phyloP scores from a whole-genome alignment of 1,139 yeast species.

The Saccharomyces hybrid region DNA sequence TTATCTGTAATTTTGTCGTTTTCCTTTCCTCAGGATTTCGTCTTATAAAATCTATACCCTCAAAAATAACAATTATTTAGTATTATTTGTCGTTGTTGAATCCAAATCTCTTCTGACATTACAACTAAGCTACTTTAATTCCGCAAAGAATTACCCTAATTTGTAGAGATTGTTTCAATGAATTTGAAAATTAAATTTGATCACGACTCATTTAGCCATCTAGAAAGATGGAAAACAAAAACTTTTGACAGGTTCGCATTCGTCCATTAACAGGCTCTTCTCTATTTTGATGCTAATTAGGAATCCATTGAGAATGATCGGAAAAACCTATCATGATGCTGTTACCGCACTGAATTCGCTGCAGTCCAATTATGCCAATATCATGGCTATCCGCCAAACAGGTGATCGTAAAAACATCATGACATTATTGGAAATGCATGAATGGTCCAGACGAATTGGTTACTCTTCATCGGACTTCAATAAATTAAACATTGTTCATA shows the following conservation, averaged over 20 bases:
- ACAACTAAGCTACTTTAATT: no score
- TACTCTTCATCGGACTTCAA: conserved; percentile 65
- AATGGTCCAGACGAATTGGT: conserved; percentile 82
- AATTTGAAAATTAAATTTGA: not conserved
- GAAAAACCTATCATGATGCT: conserved; percentile 51
- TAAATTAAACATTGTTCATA: conserved; percentile 71
- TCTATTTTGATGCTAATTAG: conserved; percentile 14
- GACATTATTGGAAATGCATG: conserved; percentile 81
- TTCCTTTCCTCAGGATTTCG: not conserved
- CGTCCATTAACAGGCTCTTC: not conserved
- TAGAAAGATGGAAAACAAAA: not conserved
- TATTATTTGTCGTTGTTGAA: not conserved
- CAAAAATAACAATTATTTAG: not conserved
- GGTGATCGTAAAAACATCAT: conserved; percentile 64
- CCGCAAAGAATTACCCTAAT: not conserved
- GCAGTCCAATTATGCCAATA: conserved; percentile 85
- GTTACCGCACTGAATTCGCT: conserved; percentile 74
- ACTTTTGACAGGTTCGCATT: not conserved
- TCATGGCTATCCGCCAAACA: conserved; percentile 70
- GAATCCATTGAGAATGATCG: conserved; percentile 16
- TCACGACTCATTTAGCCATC: not conserved
- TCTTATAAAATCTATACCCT: not conserved
- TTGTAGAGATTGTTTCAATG: not conserved
- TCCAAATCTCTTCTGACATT: no score
- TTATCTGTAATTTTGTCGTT: not conserved